Conservation (phyloP, 257 asterid species). For the Capsicum pubescens region DNA sequence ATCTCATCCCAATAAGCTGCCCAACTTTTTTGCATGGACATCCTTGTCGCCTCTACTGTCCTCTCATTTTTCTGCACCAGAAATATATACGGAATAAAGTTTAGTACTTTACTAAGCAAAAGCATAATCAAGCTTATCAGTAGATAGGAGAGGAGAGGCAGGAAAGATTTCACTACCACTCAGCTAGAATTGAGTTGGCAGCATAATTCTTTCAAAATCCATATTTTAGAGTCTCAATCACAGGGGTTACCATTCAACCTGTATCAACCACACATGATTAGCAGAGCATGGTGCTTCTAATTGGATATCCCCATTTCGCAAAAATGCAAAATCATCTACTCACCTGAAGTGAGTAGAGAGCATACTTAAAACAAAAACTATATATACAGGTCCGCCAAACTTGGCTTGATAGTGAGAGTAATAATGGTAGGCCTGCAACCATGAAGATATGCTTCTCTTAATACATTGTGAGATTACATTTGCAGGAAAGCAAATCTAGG, state of each 20-base stretch:
- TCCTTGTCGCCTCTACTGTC: constrained; percentile 3
- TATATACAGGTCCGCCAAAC: background rate
- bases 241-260: constrained; percentile 11
- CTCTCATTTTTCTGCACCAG: constrained; percentile 21
- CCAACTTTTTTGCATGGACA: background rate
- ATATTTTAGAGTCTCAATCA: background rate
- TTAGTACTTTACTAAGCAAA: background rate
- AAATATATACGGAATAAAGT: background rate
- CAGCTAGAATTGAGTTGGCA: background rate
- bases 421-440: constrained; percentile 8
- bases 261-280: background rate
- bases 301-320: background rate
- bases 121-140: background rate
- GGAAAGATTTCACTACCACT: no score
- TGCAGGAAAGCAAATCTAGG: background rate
- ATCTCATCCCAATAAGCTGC: constrained; percentile 7
- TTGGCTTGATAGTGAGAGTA: constrained; percentile 24
- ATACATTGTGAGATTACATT: background rate
- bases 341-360: background rate
- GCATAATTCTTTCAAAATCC: constrained; percentile 15
- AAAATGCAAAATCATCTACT: no score
- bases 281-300: background rate
- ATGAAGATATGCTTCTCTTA: constrained; percentile 29
- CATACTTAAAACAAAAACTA: constrained; percentile 3
- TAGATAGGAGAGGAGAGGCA: no score